Evolutionary conservation across 2,329 filamentous ascomycete species (phyloP), one percentile per base, ranked within the genome.

Genomic region (Hymenoscyphus repandus): DNA sequence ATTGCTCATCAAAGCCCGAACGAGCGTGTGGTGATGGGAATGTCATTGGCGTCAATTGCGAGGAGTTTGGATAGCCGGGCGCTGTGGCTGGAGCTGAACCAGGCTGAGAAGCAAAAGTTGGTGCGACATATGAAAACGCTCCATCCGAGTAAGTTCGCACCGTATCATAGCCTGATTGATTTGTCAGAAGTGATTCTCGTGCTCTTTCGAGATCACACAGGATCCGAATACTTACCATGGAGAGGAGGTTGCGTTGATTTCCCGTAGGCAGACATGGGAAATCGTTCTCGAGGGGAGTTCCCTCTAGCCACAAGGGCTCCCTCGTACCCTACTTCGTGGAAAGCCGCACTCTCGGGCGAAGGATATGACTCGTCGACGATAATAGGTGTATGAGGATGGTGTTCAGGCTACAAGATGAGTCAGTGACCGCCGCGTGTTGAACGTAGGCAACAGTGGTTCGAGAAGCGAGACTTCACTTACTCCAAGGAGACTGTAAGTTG

Each of bases 251-350:
- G 77, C 69, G 86, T 82, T 52, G 82, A 72, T 72, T 95, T 95
- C 66, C 78, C 76, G 77, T 90, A 91, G 72, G 85, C 85, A 70
- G 88, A 86, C 86, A 91, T 91, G 71, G 86, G 83, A 72, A 88
- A 73, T 32, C 58, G 50, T 42, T 60, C 59, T 53, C 56, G 61
- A 39, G 63, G 61, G 52, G 63, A 66, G 52, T 64, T 58, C 45
- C 52, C 58, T 60, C 62, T 60, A 47, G 62, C 62, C 59, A 68
- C 58, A 49, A 66, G 63, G 62, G 60, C 63, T 57, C 55, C 63
- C 60, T 65, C 65, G 61, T 63, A 63, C 53, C 61, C 62, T 62
- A 62, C 63, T 61, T 67, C 65, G 64, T 67, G 61, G 45, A 66
- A 52, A 49, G 63, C 60, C 44, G 60, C 62, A 61, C 58, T 64